phyloP scores from a whole-genome alignment of 805 yeast genomes.

The Saturnispora hagleri region DNA sequence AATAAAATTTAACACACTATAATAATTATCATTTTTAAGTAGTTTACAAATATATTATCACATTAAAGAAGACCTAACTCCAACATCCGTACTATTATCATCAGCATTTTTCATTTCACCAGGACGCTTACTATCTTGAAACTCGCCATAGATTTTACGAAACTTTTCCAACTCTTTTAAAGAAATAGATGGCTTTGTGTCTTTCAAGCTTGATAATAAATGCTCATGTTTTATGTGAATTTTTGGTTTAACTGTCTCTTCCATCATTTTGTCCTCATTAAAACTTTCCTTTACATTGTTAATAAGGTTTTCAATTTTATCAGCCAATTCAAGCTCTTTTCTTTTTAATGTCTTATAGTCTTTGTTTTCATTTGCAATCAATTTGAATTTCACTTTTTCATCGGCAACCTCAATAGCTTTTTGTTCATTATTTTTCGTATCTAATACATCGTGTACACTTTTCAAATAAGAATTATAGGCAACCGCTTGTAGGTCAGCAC shows the following conservation, averaged over 20 bases:
- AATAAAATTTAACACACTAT: neutral
- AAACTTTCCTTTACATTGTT: constrained; percentile 20
- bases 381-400: constrained; percentile 17
- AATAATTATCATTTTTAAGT: neutral
- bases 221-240: constrained; percentile 46
- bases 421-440: constrained; percentile 29
- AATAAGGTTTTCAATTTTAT: constrained; percentile 13
- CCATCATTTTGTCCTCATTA: constrained; percentile 34
- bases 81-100: constrained; percentile 61
- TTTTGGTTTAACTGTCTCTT: constrained; percentile 16
- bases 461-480: constrained; percentile 85
- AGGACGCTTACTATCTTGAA: constrained; percentile 54
- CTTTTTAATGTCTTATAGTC: constrained; percentile 12
- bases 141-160: constrained; percentile 54
- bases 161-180: constrained; percentile 57
- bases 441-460: constrained; percentile 68
- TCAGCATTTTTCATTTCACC: constrained; percentile 86
- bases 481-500: constrained; percentile 91
- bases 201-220: constrained; percentile 51
- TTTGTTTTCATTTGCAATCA: constrained; percentile 1
- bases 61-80: constrained; percentile 79
- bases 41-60: constrained; percentile 19
- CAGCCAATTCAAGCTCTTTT: constrained; percentile 17
- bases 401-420: neutral
- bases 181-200: constrained; percentile 88